These are phyloP conservation scores for Camptophora hylomeconis DNA, from an alignment of 2,329 filamentous ascomycete species.

Conservation along the genomic window DNA sequence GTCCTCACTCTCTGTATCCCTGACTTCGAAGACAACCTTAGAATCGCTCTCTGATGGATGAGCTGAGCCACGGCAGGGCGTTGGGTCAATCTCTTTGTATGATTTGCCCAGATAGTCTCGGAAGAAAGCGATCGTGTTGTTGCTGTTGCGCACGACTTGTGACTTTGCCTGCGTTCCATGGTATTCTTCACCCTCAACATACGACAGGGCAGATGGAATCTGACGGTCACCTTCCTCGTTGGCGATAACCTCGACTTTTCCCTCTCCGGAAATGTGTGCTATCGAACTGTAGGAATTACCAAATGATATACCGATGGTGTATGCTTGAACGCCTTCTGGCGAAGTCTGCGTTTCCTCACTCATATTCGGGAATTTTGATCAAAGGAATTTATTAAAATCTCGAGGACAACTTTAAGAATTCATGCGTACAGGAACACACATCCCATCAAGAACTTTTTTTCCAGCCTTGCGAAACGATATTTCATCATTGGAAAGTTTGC, in stretches of 20 bases:
- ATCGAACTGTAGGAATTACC: constrained; percentile 98
- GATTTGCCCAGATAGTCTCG: constrained; percentile 91
- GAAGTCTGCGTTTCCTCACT: too few relatives aligned
- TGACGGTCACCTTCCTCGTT: constrained; percentile 99
- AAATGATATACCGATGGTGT: constrained; percentile 89
- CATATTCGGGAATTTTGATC: too few relatives aligned
- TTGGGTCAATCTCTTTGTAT: constrained; percentile 92
- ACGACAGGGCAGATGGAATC: constrained; percentile 88
- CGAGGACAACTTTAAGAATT: too few relatives aligned
- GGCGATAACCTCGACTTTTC: constrained; percentile 94
- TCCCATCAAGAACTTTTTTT: constrained; percentile 18
- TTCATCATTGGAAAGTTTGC: constrained; percentile 6
- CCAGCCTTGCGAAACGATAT: constrained; percentile 7
- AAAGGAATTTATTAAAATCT: too few relatives aligned
- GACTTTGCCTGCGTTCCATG: constrained; percentile 90
- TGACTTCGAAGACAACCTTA: constrained; percentile 67
- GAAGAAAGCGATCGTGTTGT: constrained; percentile 92
- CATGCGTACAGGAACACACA: too few relatives aligned
- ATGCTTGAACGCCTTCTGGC: too few relatives aligned
- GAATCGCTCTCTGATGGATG: constrained; percentile 67
- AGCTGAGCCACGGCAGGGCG: constrained; percentile 82
- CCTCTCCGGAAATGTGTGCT: constrained; percentile 72
- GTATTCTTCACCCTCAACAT: constrained; percentile 92
- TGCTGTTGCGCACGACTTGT: constrained; percentile 81
- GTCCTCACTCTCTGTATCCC: constrained; percentile 57